A percentile compares a stretch with the other conserved stretches of the same genome.
These are phyloP conservation scores for Diversispora epigaea DNA, from an alignment of 192 early-diverging fungal genomes.

Conservation along the genomic window DNA sequence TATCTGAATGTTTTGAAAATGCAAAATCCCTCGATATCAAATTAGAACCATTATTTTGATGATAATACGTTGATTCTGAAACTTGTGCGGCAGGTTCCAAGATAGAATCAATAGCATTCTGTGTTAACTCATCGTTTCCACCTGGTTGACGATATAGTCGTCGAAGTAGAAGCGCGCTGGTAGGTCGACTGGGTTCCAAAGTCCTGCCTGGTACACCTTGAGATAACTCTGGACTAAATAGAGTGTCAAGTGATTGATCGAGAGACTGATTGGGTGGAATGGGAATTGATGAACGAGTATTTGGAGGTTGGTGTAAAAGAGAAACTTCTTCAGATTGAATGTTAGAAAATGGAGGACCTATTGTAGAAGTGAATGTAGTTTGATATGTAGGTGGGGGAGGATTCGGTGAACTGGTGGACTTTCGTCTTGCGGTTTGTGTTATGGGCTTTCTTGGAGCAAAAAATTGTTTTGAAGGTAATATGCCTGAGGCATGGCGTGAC, in stretches of 20 bases:
- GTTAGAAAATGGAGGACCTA: too few species aligned
- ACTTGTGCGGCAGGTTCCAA: slow-evolving; percentile 12
- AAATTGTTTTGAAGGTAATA: slow-evolving; percentile 32
- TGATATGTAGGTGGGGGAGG: neutral
- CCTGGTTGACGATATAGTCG: slow-evolving; percentile 15
- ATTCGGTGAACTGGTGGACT: neutral
- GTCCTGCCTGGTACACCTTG: neutral
- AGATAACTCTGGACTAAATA: neutral
- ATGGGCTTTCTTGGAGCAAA: slow-evolving; percentile 32
- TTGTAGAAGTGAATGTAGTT: too few species aligned
- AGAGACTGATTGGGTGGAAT: neutral
- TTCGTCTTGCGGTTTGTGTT: neutral
- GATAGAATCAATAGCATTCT: slow-evolving; percentile 13
- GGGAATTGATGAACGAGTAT: neutral
- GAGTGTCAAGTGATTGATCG: slow-evolving; percentile 10
- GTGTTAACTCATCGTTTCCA: slow-evolving; percentile 1
- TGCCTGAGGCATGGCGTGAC: slow-evolving; percentile 30
- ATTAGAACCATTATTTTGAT: slow-evolving; percentile 1
- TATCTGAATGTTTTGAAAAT: slow-evolving; percentile 10
- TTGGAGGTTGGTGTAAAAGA: neutral
- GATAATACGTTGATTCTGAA: slow-evolving; percentile 13
- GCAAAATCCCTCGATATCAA: slow-evolving; percentile 3
- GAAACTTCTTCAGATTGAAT: neutral
- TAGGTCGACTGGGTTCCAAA: neutral
- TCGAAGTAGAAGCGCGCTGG: slow-evolving; percentile 12